Conservation (phyloP, 2,329 filamentous ascomycete genomes). For the Venturia nashicola region DNA sequence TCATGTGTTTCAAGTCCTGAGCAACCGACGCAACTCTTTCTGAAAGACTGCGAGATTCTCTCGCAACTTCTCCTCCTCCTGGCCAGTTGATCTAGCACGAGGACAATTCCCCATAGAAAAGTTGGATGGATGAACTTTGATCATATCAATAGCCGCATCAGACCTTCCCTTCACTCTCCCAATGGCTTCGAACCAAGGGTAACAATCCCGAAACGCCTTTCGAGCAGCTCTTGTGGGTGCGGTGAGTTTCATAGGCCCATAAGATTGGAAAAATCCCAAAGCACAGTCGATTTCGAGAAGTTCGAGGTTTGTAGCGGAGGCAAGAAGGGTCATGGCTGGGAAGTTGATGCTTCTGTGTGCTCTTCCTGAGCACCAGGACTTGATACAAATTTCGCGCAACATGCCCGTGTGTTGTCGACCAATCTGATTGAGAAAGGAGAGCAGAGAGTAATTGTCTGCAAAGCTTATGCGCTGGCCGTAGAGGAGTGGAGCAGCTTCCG, state of each 20-base stretch:
- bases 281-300: slow-evolving; percentile 3
- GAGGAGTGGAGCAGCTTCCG: slow-evolving; percentile 7
- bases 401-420: background rate
- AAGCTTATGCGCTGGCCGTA: slow-evolving; percentile 3
- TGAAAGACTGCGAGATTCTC: background rate
- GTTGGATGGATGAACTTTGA: slow-evolving; percentile 3
- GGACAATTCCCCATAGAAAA: background rate
- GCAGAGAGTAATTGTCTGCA: slow-evolving; percentile 3
- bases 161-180: slow-evolving; percentile 2
- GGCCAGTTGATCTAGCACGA: background rate
- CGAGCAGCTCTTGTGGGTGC: background rate
- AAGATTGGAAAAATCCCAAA: slow-evolving; percentile 5
- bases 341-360: slow-evolving; percentile 6
- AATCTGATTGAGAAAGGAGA: slow-evolving; percentile 4
- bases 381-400: slow-evolving; percentile 8
- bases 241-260: background rate
- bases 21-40: slow-evolving; percentile 2
- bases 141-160: slow-evolving; percentile 5
- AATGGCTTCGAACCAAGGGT: slow-evolving; percentile 7
- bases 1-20: background rate
- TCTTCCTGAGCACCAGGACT: slow-evolving; percentile 1
- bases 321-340: slow-evolving; percentile 6
- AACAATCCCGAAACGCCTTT: slow-evolving; percentile 8
- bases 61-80: background rate
- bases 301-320: slow-evolving; percentile 2